Percentiles rank a stretch among this genome's conserved stretches.
Conservation (phyloP, 257 asterid species). For the Scutellaria galericulata region DNA sequence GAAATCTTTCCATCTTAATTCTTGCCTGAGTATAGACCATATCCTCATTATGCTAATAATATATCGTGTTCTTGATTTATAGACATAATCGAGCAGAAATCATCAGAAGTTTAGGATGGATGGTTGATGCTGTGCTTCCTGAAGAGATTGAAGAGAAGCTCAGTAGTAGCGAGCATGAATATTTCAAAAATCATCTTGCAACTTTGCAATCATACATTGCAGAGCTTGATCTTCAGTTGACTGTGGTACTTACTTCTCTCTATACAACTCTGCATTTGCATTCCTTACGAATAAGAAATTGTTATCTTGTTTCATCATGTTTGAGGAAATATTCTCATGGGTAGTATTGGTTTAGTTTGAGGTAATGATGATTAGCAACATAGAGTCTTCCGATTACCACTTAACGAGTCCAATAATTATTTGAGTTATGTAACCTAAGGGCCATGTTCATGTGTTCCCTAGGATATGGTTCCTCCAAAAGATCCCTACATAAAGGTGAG, state of each 20-base stretch:
- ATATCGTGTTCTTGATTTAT: constrained; percentile 22
- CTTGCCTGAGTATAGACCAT: background rate
- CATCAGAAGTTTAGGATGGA: constrained; percentile 77
- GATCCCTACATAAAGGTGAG: constrained; percentile 95
- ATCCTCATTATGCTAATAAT: constrained; percentile 14
- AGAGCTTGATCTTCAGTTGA: constrained; percentile 72
- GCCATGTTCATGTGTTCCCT: constrained; percentile 26
- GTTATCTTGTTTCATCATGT: too few relatives aligned
- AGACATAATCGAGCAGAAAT: constrained; percentile 89
- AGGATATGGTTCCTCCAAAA: constrained; percentile 98
- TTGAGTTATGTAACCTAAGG: constrained; percentile 14
- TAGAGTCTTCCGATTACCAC: background rate
- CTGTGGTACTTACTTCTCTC: constrained; percentile 62
- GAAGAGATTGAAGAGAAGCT: constrained; percentile 85
- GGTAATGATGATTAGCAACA: background rate
- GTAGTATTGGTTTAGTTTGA: background rate
- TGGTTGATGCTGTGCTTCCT: constrained; percentile 78
- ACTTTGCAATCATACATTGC: constrained; percentile 69
- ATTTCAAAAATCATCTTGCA: constrained; percentile 72
- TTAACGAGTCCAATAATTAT: background rate
- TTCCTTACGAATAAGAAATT: too few relatives aligned
- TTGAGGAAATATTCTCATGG: too few relatives aligned
- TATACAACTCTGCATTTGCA: background rate
- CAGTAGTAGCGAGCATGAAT: constrained; percentile 66
- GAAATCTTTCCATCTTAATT: background rate